Evolutionary conservation across 768 basidiomycete genomes (phyloP).

Genomic region (Coprinopsis sp.): DNA sequence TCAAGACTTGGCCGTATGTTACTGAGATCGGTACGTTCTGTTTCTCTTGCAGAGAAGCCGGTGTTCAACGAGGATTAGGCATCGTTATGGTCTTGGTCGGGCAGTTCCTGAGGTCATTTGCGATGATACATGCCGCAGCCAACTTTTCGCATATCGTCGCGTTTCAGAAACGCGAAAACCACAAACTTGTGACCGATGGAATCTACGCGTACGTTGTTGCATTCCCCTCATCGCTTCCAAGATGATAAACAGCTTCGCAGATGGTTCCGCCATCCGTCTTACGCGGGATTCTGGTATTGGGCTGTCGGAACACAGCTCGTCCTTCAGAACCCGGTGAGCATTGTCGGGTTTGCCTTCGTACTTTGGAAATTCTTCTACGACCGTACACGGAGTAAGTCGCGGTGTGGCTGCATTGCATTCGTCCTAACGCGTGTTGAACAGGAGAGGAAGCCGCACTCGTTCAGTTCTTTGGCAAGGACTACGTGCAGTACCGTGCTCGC

Average conservation of each 20-base stretch:
- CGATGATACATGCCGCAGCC: constrained; percentile 95
- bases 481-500: constrained; percentile 64
- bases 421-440: constrained; percentile 25
- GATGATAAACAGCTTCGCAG: constrained; percentile 37
- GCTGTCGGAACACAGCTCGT: constrained; percentile 90
- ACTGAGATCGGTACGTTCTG: constrained; percentile 49
- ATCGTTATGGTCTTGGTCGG: constrained; percentile 72
- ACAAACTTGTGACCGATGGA: constrained; percentile 82
- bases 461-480: constrained; percentile 87
- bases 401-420: background rate
- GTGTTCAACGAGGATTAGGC: constrained; percentile 1
- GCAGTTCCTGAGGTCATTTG: constrained; percentile 75
- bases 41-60: background rate
- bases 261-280: constrained; percentile 92
- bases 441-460: constrained; percentile 80
- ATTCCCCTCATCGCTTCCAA: too few species aligned
- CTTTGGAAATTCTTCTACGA: constrained; percentile 86
- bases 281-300: constrained; percentile 98
- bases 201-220: too few species aligned
- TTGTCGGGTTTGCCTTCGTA: constrained; percentile 57
- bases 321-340: constrained; percentile 79
- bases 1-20: constrained; percentile 56
- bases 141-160: constrained; percentile 93
- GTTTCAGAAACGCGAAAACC: constrained; percentile 63
- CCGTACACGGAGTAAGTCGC: constrained; percentile 67